phyloP scores from a whole-genome alignment of 352 stramenopile genomes.

The Elongisporangium anandrum region DNA sequence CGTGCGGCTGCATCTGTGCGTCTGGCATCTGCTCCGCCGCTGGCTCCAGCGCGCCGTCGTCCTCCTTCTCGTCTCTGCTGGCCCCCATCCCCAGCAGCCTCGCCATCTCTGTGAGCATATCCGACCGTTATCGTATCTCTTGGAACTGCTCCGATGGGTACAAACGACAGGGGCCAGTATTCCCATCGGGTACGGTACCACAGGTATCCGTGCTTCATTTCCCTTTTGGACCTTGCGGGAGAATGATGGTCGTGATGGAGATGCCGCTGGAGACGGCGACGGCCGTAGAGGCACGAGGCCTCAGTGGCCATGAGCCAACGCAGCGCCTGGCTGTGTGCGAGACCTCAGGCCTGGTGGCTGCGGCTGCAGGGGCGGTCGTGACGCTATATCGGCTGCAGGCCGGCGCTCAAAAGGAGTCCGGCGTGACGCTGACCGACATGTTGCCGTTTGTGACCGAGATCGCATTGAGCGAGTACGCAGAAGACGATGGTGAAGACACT shows the following conservation, averaged over 20 bases:
- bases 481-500: constrained; percentile 1
- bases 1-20: background rate
- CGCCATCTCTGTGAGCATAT: background rate
- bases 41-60: background rate
- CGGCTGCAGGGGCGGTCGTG: constrained; percentile 43
- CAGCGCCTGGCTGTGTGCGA: constrained; percentile 38
- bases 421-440: background rate
- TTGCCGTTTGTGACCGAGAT: constrained; percentile 42
- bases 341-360: constrained; percentile 25
- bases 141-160: background rate
- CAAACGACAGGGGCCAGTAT: background rate
- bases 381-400: constrained; percentile 31
- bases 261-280: background rate
- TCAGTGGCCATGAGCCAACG: background rate
- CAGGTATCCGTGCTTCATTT: background rate
- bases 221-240: background rate
- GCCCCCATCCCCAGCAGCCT: background rate
- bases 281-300: too few relatives aligned
- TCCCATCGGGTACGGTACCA: background rate
- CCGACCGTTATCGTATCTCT: background rate
- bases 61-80: background rate
- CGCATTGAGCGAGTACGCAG: constrained; percentile 21
- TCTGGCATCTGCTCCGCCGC: background rate
- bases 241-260: background rate
- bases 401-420: background rate